Evolutionary conservation across 306 rosid genomes (phyloP), one percentile per base, ranked within the genome.

Genomic region (Prunus mongolica): DNA sequence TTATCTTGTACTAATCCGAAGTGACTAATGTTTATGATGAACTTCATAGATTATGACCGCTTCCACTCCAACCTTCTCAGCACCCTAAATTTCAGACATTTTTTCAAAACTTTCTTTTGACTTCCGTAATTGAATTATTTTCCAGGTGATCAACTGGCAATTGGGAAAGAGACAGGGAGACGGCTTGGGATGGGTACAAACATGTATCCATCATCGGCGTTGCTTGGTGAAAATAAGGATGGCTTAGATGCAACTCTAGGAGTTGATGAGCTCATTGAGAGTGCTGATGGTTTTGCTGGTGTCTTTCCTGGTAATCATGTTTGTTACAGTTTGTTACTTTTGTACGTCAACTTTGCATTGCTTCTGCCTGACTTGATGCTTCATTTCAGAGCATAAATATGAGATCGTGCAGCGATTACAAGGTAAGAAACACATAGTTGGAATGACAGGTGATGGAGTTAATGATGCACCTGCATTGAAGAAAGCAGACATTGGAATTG

Each of bases 381-480:
- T 73, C 68, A 28, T 62, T 45, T 19, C 63, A 75, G 78, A 75
- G 22, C 78, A 75, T 51, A 75, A 75, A 64, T 75, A 75, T 49
- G 78, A 75, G 34, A 75, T 75, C 3, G 78, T 75, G 10, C 69
- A 75, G 50, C n/a, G 78, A 50, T 34, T 75, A 75, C 78, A 75
- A 75, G 16, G 16, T 25, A 62, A 62, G 50, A 75, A 75, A 45
- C 78, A 75, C 71, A 63, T 75, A 12, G 69, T 62, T 64, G 78
- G 78, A 63, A 75, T 75, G 78, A 75, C 78, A 2, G 78, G 78
- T 27, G 78, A 75, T 63, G 78, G 78, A 46, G 78, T 75, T 19
- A 75, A 75, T 75, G 77, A 73, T 56, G 77, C 77, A 73, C 77
- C 77, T 44, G 77, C 77, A 32, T 44, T 73, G 67, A 73, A 73